Evolutionary conservation across 2,329 filamentous ascomycete species (phyloP).

Genomic region (Hypoxylon sp.): DNA sequence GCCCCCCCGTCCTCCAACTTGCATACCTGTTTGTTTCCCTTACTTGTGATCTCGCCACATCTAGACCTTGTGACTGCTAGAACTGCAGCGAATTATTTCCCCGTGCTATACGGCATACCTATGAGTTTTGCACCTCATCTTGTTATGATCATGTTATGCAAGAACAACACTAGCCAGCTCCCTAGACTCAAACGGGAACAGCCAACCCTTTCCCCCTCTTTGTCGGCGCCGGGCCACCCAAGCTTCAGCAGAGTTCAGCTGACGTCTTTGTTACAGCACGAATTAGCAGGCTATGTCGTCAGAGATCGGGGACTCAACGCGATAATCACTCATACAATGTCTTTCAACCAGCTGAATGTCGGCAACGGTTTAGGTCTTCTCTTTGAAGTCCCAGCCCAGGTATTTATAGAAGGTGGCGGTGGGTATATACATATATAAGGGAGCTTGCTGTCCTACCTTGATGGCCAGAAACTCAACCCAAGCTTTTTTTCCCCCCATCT

Average conservation of each 20-base stretch:
- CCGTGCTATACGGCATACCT: conserved; percentile 3
- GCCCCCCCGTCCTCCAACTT: neutral
- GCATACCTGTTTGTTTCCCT: neutral
- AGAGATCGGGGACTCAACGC: conserved; percentile 26
- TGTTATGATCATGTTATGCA: conserved; percentile 21
- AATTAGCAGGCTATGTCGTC: conserved; percentile 26
- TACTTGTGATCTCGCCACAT: neutral
- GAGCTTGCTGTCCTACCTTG: conserved; percentile 29
- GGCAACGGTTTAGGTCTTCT: neutral
- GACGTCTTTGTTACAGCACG: conserved; percentile 39
- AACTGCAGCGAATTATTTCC: conserved; percentile 10
- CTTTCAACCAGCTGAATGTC: neutral
- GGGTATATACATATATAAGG: conserved; percentile 44
- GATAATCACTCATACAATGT: neutral
- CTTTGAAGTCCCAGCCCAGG: neutral
- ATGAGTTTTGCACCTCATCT: neutral
- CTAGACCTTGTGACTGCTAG: conserved; percentile 7
- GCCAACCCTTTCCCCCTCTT: conserved; percentile 6
- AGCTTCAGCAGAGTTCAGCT: conserved; percentile 20
- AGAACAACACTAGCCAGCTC: conserved; percentile 19
- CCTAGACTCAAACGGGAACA: conserved; percentile 25
- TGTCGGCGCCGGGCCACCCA: neutral
- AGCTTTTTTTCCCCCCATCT: conserved; percentile 31
- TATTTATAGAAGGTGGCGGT: neutral
- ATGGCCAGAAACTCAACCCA: conserved; percentile 33